phyloP scores from a whole-genome alignment of 83 land plant species.

The Picea engelmannii region DNA sequence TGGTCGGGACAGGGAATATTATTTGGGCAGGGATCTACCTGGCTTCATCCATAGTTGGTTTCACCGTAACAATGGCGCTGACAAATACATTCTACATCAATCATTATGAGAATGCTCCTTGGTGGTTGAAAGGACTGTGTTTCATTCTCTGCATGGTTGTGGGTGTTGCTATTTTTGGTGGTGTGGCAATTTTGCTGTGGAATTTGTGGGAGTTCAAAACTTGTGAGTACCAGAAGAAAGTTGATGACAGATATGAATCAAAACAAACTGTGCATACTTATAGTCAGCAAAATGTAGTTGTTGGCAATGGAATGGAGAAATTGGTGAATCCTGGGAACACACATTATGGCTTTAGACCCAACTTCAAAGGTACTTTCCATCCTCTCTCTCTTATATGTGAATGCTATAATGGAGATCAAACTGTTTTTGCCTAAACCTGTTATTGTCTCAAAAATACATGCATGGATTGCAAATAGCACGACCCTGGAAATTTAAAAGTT shows the following conservation, averaged over 20 bases:
- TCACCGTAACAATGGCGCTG: slow-evolving; percentile 35
- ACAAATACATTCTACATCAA: slow-evolving; percentile 45
- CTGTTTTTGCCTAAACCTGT: not conserved
- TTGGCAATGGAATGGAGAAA: slow-evolving; percentile 24
- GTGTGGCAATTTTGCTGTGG: slow-evolving; percentile 64
- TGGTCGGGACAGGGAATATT: slow-evolving; percentile 82
- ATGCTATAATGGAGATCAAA: not conserved
- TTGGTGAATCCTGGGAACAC: slow-evolving; percentile 38
- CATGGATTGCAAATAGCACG: not conserved
- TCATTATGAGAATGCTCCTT: slow-evolving; percentile 21
- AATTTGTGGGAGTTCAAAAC: slow-evolving; percentile 37
- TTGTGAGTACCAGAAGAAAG: not conserved
- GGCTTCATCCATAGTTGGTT: slow-evolving; percentile 55
- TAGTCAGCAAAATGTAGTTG: slow-evolving; percentile 14
- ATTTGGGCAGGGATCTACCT: slow-evolving; percentile 64
- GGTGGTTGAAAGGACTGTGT: slow-evolving; percentile 71
- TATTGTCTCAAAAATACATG: not conserved
- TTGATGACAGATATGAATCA: not conserved
- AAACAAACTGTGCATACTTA: not conserved
- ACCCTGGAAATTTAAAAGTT: not conserved
- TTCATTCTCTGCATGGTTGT: slow-evolving; percentile 50
- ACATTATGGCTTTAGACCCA: slow-evolving; percentile 69
- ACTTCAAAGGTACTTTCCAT: slow-evolving; percentile 53
- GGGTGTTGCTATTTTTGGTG: slow-evolving; percentile 63
- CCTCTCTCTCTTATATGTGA: not conserved